These are phyloP conservation scores for Fusarium sp. DNA, from an alignment of 2,329 filamentous ascomycete species.

Conservation along the genomic window DNA sequence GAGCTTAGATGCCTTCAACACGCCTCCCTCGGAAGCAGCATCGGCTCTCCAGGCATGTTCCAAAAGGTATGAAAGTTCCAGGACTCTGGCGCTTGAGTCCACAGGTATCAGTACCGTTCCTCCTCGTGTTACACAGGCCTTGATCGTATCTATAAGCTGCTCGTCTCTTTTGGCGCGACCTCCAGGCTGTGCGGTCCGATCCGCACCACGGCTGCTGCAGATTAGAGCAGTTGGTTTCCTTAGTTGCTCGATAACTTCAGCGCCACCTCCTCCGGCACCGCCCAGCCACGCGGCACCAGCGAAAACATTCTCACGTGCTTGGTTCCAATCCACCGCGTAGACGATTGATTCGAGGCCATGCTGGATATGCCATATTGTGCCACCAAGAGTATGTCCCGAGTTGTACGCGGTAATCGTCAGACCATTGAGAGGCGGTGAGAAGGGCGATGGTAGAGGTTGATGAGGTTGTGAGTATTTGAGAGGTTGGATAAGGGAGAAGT, in stretches of 20 bases:
- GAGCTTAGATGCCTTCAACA: constrained; percentile 68
- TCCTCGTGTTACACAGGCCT: constrained; percentile 79
- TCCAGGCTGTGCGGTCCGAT: constrained; percentile 75
- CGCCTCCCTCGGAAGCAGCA: constrained; percentile 62
- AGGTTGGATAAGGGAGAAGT: constrained; percentile 90
- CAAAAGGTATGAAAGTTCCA: constrained; percentile 91
- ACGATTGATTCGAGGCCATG: constrained; percentile 97
- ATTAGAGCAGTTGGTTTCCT: constrained; percentile 93
- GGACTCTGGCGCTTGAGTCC: constrained; percentile 92
- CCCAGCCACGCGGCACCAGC: constrained; percentile 94
- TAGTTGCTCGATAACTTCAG: constrained; percentile 92
- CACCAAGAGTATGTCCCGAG: constrained; percentile 93
- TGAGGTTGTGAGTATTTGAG: constrained; percentile 98
- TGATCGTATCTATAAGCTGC: constrained; percentile 84
- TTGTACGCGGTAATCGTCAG: constrained; percentile 97
- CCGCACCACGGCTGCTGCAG: constrained; percentile 86
- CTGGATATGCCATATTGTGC: constrained; percentile 99
- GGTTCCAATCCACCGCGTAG: constrained; percentile 98
- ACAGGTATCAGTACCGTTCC: constrained; percentile 94
- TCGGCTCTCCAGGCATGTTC: constrained; percentile 90
- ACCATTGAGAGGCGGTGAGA: constrained; percentile 88
- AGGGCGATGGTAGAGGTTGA: constrained; percentile 86
- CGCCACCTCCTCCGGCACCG: constrained; percentile 80
- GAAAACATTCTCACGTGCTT: constrained; percentile 94
- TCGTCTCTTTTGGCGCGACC: constrained; percentile 87